Evolutionary conservation across 2,329 filamentous ascomycete genomes (phyloP), one percentile per base, ranked within the genome.

Genomic region (Sporothrix phasma): DNA sequence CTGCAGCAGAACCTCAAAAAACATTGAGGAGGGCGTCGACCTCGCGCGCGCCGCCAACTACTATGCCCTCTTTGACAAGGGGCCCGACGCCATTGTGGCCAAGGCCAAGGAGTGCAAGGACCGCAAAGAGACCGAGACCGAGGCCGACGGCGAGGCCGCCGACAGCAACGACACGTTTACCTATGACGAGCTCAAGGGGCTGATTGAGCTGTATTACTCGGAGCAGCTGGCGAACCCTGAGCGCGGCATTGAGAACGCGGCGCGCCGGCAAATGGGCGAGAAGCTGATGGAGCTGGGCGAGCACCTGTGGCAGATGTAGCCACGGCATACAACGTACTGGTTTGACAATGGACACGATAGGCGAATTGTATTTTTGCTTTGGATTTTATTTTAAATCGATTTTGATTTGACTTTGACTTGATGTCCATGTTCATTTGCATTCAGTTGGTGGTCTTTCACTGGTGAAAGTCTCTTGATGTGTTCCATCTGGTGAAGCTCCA

Each of bases 1-100:
- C 79, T 99, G 61, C 93, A 97, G 76, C 94, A 99, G 73, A 97
- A 96, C 71, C 84, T 99, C 63, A 96, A 96, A n/a, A 78, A 96
- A 96, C 69, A 87, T 99, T 62, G 91, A 94, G 74, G 80, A 84
- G 1, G 83, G 82, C 8, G 87, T 89, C 3, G 81, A 83, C 64
- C 78, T 93, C 31, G 79, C 80, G 3, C 78, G 84, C 41, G 84
- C 87, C 0, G 81, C 84, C 22, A 81, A 83, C 65, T 93, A 88
- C 76, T 92, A 86, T 71, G 80, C 82, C 22, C 74, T 93, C 43
- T 91, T 89, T 70, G 81, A 82, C 49, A 76, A 78, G 51, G 88
- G 88, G 0, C 78, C 86, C 0, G 87, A 89, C 56, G 82, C 79
- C 10, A 84, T 91, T 64, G 78, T 91, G 2, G 77, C 78, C 47